Base-by-base conservation (phyloP, 768 basidiomycete species). In the Suillus plorans region DNA sequence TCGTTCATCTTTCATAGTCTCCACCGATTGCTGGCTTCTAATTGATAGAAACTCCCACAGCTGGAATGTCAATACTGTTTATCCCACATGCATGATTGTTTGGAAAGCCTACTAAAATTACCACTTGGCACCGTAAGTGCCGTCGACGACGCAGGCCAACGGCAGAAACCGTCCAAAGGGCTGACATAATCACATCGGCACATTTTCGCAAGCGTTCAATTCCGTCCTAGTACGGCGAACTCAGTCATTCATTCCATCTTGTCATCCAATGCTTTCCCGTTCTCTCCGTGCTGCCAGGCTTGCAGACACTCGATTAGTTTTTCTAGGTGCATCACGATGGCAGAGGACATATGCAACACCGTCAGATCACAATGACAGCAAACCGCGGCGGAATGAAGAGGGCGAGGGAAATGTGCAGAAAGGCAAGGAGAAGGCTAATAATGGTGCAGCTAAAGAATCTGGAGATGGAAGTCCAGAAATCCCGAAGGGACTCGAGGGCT, bases 401-500 rank as follows among this genome's bases (percentile, higher is more conserved):
- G 61, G 42, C n/a, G 63, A 79, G 60, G 61, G 66, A 25, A 72
- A 76, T 59, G 64, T 68, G 58, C 73, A 76, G 67, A 75, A 81
- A 64, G 73, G 74, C 64, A 74, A 74, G 53, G 74, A 73, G 69
- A 77, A 75, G 52, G 74, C 78, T 63, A 73, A 77, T 53, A 72
- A 75, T 50, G 70, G 77, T 36, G 74, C 77, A 18, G 73, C 66
- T 63, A 80, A 81, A 68, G 72, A 76, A 69, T 69, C 70, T 57
- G 55, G 60, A 25, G 75, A 70, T 14, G 49, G 66, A 1, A 63
- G 67, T 41, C 76, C 79, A 53, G 82, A 85, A 61, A 71, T 89
- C 49, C 85, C 89, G 49, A 89, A 86, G 70, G 88, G 81, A 34
- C 83, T 92, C 34, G 91, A 92, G 68, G 90, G 91, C 56, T 92